phyloP scores from a whole-genome alignment of 768 basidiomycete species.

The Mycena rebaudengoi region DNA sequence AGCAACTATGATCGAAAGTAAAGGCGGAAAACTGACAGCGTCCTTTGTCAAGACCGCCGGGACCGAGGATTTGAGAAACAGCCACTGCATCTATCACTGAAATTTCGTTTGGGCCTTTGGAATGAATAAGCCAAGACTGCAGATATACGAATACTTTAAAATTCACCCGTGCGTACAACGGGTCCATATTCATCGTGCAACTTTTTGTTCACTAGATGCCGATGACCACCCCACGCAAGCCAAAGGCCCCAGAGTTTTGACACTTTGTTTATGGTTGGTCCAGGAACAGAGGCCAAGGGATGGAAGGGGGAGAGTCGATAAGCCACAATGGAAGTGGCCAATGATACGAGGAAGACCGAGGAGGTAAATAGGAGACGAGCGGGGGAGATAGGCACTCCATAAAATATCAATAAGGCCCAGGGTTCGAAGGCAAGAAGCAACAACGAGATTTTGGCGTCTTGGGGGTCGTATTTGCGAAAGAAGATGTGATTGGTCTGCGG shows the following conservation, averaged over 20 bases:
- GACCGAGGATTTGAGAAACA: conserved; percentile 8
- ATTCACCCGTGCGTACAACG: conserved; percentile 63
- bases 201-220: conserved; percentile 51
- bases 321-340: conserved; percentile 40
- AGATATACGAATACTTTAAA: too few species aligned
- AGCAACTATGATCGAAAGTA: not conserved
- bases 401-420: not conserved
- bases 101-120: conserved; percentile 23
- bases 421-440: not conserved
- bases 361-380: not conserved
- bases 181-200: conserved; percentile 65
- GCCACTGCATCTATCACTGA: conserved; percentile 19
- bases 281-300: conserved; percentile 59
- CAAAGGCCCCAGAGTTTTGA: conserved; percentile 50
- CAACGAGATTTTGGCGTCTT: conserved; percentile 3
- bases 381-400: not conserved
- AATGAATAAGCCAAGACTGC: too few species aligned
- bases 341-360: conserved; percentile 36
- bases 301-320: conserved; percentile 65
- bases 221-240: conserved; percentile 47
- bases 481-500: conserved; percentile 12
- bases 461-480: conserved; percentile 18
- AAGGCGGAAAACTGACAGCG: conserved; percentile 19
- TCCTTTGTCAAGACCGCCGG: conserved; percentile 19
- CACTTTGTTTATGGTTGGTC: conserved; percentile 53